Evolutionary conservation across 2,329 filamentous ascomycete genomes (phyloP).

Genomic region (Trichoderma koningiopsis): DNA sequence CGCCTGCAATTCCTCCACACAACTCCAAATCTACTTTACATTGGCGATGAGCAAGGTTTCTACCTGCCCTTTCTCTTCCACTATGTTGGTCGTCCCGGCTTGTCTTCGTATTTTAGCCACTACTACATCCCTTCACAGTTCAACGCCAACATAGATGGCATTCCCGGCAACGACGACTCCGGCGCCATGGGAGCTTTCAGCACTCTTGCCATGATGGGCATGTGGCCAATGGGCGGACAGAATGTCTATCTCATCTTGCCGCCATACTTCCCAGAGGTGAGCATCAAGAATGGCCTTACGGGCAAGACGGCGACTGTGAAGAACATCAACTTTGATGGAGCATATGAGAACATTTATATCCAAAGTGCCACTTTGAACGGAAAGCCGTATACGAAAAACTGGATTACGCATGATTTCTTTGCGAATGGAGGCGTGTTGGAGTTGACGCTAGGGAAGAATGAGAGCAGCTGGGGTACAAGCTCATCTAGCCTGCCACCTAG

Average conservation of each 20-base stretch:
- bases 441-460: conserved; percentile 52
- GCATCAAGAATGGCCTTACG: conserved; percentile 36
- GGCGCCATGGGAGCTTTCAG: conserved; percentile 58
- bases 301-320: conserved; percentile 37
- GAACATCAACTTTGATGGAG: conserved; percentile 42
- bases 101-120: conserved; percentile 57
- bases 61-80: conserved; percentile 60
- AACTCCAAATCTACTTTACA: conserved; percentile 63
- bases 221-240: conserved; percentile 57
- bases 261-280: conserved; percentile 53
- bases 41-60: conserved; percentile 64
- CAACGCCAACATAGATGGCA: conserved; percentile 63
- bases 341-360: conserved; percentile 57
- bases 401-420: conserved; percentile 65
- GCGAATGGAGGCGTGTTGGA: conserved; percentile 58
- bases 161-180: conserved; percentile 56
- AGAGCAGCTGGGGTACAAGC: conserved; percentile 43
- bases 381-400: conserved; percentile 56
- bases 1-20: conserved; percentile 67
- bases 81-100: conserved; percentile 65
- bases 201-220: conserved; percentile 53
- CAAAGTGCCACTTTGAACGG: conserved; percentile 62
- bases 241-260: conserved; percentile 55
- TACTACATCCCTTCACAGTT: conserved; percentile 69
- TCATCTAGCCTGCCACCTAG: conserved; percentile 13